Percentiles rank a stretch among this genome's conserved stretches.
These are phyloP conservation scores for Inosperma sp. DNA, from an alignment of 768 basidiomycete genomes.

Conservation along the genomic window DNA sequence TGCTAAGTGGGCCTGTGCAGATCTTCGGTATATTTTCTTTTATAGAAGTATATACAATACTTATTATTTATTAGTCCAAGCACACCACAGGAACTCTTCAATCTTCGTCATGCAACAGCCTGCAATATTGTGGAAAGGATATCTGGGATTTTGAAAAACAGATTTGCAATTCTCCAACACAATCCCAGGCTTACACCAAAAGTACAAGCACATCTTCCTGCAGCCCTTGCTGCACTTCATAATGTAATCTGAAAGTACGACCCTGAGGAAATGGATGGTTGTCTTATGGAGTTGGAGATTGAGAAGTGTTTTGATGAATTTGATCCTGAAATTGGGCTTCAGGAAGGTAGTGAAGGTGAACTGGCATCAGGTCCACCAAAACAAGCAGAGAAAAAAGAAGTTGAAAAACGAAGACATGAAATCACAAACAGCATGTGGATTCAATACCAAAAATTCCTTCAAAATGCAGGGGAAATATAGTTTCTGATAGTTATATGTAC, in stretches of 20 bases:
- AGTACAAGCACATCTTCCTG: slow-evolving; percentile 20
- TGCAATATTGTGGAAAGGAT: slow-evolving; percentile 37
- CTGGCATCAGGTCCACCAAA: slow-evolving; percentile 7
- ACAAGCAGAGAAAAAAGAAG: slow-evolving; percentile 11
- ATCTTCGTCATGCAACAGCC: slow-evolving; percentile 36
- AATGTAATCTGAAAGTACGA: slow-evolving; percentile 22
- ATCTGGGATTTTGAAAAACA: slow-evolving; percentile 35
- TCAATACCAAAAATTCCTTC: slow-evolving; percentile 12
- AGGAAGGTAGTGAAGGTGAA: slow-evolving; percentile 5
- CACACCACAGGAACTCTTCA: slow-evolving; percentile 38
- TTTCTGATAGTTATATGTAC: neutral
- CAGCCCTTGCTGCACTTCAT: slow-evolving; percentile 21
- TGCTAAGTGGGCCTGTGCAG: slow-evolving; percentile 29
- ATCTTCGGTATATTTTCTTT: slow-evolving; percentile 9
- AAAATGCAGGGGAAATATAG: neutral
- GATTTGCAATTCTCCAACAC: slow-evolving; percentile 16
- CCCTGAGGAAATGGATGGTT: slow-evolving; percentile 13
- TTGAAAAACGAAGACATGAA: slow-evolving; percentile 8
- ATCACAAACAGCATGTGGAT: slow-evolving; percentile 19
- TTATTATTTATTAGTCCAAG: slow-evolving; percentile 23
- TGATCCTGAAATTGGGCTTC: neutral
- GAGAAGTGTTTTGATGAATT: neutral
- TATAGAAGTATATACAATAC: slow-evolving; percentile 5
- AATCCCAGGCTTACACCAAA: slow-evolving; percentile 17
- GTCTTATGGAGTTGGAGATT: slow-evolving; percentile 1